A percentile compares a stretch with the other conserved stretches of the same genome.
Evolutionary conservation across 2,329 filamentous ascomycete genomes (phyloP).

Genomic region (Epichloe gansuensis): DNA sequence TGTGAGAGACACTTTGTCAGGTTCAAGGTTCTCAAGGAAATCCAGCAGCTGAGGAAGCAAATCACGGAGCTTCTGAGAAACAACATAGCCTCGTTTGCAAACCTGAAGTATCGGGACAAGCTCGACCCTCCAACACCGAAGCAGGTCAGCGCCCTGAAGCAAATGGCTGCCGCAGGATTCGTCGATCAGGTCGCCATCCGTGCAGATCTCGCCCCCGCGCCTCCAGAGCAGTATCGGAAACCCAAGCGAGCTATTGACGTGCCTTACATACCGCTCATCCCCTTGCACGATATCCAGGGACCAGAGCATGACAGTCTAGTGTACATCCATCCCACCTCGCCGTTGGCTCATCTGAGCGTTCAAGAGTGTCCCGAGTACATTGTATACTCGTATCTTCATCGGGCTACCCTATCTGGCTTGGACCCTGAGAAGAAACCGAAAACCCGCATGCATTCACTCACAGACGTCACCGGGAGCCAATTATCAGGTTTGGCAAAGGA

Average conservation of each 20-base stretch:
- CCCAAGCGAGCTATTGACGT: constrained; percentile 83
- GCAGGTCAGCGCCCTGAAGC: constrained; percentile 69
- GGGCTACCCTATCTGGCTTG: constrained; percentile 39
- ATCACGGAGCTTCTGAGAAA: constrained; percentile 67
- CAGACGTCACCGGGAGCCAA: constrained; percentile 62
- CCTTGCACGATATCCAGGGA: constrained; percentile 36
- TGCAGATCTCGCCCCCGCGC: constrained; percentile 67
- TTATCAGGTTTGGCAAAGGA: constrained; percentile 69
- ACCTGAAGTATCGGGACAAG: constrained; percentile 40
- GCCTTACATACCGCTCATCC: constrained; percentile 75
- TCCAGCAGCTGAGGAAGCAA: constrained; percentile 68
- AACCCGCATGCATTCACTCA: constrained; percentile 80
- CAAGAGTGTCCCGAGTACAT: constrained; percentile 77
- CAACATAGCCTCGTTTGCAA: constrained; percentile 56
- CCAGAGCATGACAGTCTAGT: constrained; percentile 51
- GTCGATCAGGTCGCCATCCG: constrained; percentile 90
- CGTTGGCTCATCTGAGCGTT: constrained; percentile 55
- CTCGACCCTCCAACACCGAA: constrained; percentile 48
- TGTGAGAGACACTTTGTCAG: constrained; percentile 76
- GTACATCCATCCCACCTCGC: constrained; percentile 76
- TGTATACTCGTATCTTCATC: constrained; percentile 76
- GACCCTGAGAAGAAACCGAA: constrained; percentile 46
- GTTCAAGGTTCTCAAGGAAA: constrained; percentile 76
- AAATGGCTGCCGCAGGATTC: constrained; percentile 85
- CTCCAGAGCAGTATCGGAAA: constrained; percentile 52